phyloP scores from a whole-genome alignment of 306 rosid species.

The Cicer cuneatum region DNA sequence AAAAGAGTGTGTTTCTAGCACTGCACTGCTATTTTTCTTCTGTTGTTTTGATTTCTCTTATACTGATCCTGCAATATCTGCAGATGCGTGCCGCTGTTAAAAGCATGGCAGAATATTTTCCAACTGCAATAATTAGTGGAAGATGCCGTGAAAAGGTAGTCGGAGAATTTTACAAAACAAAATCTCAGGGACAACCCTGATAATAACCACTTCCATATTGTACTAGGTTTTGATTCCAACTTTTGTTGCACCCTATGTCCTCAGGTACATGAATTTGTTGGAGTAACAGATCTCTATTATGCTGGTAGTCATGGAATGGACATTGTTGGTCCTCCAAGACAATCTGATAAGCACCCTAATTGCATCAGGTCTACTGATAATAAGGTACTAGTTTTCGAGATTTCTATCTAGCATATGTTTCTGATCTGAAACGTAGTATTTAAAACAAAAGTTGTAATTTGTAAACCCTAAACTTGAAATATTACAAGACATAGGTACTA shows the following conservation, averaged over 20 bases:
- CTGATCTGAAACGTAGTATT: neutral
- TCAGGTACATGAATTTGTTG: conserved; percentile 83
- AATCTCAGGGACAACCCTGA: no score
- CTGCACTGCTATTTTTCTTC: neutral
- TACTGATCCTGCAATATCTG: conserved; percentile 38
- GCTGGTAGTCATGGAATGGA: conserved; percentile 99
- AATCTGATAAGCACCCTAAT: conserved; percentile 55
- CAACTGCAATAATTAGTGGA: conserved; percentile 95
- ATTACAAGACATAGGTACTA: no score
- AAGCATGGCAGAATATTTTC: conserved; percentile 71
- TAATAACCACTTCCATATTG: conserved; percentile 21
- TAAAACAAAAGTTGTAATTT: no score
- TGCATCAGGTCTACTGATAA: conserved; percentile 53
- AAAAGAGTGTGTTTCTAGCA: neutral
- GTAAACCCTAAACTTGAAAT: no score
- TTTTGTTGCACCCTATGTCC: conserved; percentile 16
- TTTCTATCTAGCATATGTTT: neutral
- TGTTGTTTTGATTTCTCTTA: conserved; percentile 29
- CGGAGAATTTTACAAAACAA: neutral
- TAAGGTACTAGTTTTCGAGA: conserved; percentile 53
- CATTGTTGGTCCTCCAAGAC: conserved; percentile 71
- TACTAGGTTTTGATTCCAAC: conserved; percentile 39
- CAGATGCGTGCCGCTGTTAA: conserved; percentile 86
- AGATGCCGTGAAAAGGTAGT: conserved; percentile 92
- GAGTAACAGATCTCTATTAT: conserved; percentile 79